These are phyloP conservation scores for Podospora pseudoanserina DNA, from an alignment of 495 filamentous ascomycete species.

Conservation along the genomic window DNA sequence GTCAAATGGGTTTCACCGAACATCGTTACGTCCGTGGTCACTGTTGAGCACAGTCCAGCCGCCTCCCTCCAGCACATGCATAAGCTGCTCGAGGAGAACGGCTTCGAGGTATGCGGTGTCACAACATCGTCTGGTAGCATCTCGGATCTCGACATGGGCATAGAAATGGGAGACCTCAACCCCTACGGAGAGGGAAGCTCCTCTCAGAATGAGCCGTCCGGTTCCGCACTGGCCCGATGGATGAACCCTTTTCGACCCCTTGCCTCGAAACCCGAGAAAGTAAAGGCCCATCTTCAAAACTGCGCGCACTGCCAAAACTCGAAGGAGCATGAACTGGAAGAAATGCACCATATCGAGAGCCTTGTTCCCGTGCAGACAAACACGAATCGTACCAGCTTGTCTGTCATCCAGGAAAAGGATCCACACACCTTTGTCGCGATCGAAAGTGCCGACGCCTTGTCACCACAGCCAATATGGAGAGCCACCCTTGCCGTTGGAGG, in stretches of 20 bases:
- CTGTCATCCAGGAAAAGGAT: not conserved
- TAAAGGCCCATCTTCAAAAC: conserved; percentile 30
- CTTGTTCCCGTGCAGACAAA: conserved; percentile 5
- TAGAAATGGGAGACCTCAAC: conserved; percentile 4
- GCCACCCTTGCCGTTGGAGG: conserved; percentile 70
- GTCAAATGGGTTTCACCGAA: conserved; percentile 54
- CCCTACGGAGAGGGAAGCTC: conserved; percentile 16
- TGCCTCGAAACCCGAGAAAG: conserved; percentile 15
- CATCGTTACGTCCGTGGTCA: conserved; percentile 55
- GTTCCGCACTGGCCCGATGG: conserved; percentile 27
- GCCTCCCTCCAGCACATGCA: conserved; percentile 36
- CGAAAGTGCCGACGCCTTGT: conserved; percentile 20
- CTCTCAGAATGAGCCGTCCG: conserved; percentile 9
- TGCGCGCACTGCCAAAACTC: conserved; percentile 33
- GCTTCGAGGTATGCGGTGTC: conserved; percentile 45
- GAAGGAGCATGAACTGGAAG: conserved; percentile 1
- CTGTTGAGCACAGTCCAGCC: conserved; percentile 33
- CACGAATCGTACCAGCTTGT: not conserved
- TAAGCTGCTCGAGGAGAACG: conserved; percentile 40
- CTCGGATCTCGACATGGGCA: conserved; percentile 16
- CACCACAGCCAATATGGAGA: conserved; percentile 35
- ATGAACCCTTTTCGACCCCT: conserved; percentile 16
- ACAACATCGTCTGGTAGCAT: conserved; percentile 36
- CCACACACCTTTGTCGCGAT: conserved; percentile 26
- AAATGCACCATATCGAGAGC: conserved; percentile 19